A percentile compares a stretch with the other conserved stretches of the same genome.
Evolutionary conservation across 805 yeast species (phyloP).

Genomic region (Ogataea salicorniae): DNA sequence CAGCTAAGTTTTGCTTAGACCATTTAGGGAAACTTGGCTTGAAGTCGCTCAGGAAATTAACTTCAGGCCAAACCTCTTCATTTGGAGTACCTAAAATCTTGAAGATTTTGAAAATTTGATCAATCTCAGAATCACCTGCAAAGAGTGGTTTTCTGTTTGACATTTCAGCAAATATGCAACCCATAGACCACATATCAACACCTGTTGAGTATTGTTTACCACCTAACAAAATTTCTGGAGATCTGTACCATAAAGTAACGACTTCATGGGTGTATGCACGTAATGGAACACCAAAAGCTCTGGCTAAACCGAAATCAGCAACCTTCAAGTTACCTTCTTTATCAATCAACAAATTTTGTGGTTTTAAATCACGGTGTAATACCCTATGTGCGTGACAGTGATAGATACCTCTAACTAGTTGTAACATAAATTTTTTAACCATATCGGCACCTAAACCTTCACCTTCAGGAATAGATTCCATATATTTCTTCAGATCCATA

Average conservation of each 20-base stretch:
- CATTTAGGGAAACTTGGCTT: slow-evolving; percentile 92
- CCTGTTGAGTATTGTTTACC: slow-evolving; percentile 97
- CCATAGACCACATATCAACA: slow-evolving; percentile 98
- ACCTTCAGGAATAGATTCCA: slow-evolving; percentile 92
- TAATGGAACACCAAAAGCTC: slow-evolving; percentile 96
- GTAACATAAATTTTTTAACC: slow-evolving; percentile 91
- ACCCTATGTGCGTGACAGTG: slow-evolving; percentile 95
- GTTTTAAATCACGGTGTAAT: slow-evolving; percentile 92
- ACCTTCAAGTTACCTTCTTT: slow-evolving; percentile 91
- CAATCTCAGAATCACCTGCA: slow-evolving; percentile 97
- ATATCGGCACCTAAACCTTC: slow-evolving; percentile 84
- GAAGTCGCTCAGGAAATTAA: slow-evolving; percentile 84
- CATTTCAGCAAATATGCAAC: slow-evolving; percentile 98
- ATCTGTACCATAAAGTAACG: slow-evolving; percentile 95
- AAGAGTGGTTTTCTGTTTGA: slow-evolving; percentile 90
- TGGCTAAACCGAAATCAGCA: slow-evolving; percentile 91
- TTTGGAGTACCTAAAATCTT: slow-evolving; percentile 91
- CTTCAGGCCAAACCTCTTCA: slow-evolving; percentile 94
- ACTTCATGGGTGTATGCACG: slow-evolving; percentile 97
- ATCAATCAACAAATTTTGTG: slow-evolving; percentile 90
- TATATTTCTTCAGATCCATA: slow-evolving; percentile 90
- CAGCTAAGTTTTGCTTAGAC: slow-evolving; percentile 66
- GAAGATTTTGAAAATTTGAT: slow-evolving; percentile 91
- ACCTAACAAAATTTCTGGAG: slow-evolving; percentile 93
- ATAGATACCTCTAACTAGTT: slow-evolving; percentile 82